Evolutionary conservation across 129 eudicot genomes (phyloP), one percentile per base, ranked within the genome.

Genomic region (Deinandra increscens): DNA sequence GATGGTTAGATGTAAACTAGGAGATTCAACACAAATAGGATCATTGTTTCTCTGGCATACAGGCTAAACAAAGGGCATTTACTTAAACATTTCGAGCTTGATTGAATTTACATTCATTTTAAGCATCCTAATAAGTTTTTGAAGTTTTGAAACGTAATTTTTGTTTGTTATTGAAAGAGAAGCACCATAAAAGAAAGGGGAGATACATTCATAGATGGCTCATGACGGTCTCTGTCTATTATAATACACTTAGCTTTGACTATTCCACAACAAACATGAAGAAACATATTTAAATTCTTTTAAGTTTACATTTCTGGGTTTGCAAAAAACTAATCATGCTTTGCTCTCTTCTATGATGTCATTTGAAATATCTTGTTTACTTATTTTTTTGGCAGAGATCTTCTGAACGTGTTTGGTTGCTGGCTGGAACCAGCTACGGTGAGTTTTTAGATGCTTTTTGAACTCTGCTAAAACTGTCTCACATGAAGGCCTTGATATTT

Each of bases 371-470:
- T 41, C 38, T 64, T 48, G 20, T 51, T 54, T 11, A 55, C 41
- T 62, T 13, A 8, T 12, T 18, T 29, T 46, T 39, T 14, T 49
- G 71, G 74, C 96, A 91, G 96, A 68, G 97, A 91, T 74, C 59
- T 84, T 38, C 50, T 91, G 65, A 91, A 91, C 69, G 73, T 91
- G 34, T 55, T 84, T 82, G 97, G 97, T 68, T 91, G 97, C 79
- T 48, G 76, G 72, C 88, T 91, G 37, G 97, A 91, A 82, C 97
- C 97, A 49, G 87, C 95, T 26, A 91, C 97, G 15, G 96, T 88
- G 55, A 82, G 96, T 84, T 65, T 70, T n/a, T 66, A 14, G 9
- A 1, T 49, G 29, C 38, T 69, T 20, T 20, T 44, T 55, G 2
- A 33, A 34, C 19, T 42, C 36, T 60, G 39, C 63, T 55, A 29